phyloP scores from a whole-genome alignment of 768 basidiomycete genomes.

The Daedaleopsis sinensis region DNA sequence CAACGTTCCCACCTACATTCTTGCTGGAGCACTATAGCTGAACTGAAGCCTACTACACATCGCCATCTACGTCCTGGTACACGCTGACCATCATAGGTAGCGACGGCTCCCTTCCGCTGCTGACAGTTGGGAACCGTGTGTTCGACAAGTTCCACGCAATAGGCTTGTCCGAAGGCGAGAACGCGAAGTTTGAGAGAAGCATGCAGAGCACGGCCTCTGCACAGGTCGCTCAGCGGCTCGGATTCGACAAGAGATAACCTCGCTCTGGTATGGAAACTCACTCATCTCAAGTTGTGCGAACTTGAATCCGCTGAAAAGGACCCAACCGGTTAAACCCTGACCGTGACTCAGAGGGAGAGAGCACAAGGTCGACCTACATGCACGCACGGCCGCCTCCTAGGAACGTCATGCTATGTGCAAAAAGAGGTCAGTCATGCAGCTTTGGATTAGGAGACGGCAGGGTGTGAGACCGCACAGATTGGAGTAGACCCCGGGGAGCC shows the following conservation, averaged over 20 bases:
- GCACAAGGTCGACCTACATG: conserved; percentile 38
- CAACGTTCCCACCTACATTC: no score
- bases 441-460: no score
- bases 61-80: conserved; percentile 3
- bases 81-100: conserved; percentile 18
- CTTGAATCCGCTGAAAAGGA: conserved; percentile 46
- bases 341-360: no score
- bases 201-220: conserved; percentile 24
- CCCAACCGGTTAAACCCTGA: no score
- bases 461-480: conserved; percentile 36
- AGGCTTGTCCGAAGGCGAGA: conserved; percentile 8
- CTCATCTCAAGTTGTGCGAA: conserved; percentile 59
- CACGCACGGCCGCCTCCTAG: conserved; percentile 46
- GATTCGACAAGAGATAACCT: background rate
- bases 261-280: conserved; percentile 27
- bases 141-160: conserved; percentile 22
- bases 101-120: conserved; percentile 1
- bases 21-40: no score
- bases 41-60: background rate
- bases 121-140: conserved; percentile 19
- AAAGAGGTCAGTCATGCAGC: no score
- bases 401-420: conserved; percentile 44
- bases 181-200: conserved; percentile 19
- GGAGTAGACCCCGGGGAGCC: conserved; percentile 48
- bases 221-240: no score